Evolutionary conservation across 176 grass and related monocot species (phyloP).

Genomic region (Sorghum bicolor): Sorghum_bicolor_NCBIv3 NC_012879.2:12994501-12995000

Average conservation of each 20-base stretch:
- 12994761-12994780: conserved; percentile 47
- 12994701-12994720: not conserved
- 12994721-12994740: not conserved
- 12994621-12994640: conserved; percentile 15
- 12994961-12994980: not conserved
- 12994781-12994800: conserved; percentile 49
- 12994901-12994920: not conserved
- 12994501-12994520: conserved; percentile 28
- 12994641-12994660: not conserved
- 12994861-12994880: conserved; percentile 23
- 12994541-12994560: not conserved
- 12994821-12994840: conserved; percentile 51
- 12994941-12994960: not conserved
- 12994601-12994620: not conserved
- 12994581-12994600: conserved; percentile 64
- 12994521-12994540: not conserved
- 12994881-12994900: not conserved
- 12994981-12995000: not conserved
- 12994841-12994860: conserved; percentile 41
- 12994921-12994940: not conserved
- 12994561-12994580: conserved; percentile 35
- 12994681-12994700: not conserved
- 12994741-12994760: conserved; percentile 28
- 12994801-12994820: conserved; percentile 54
- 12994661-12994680: conserved; percentile 16